Evolutionary conservation across 2,329 filamentous ascomycete genomes (phyloP).

Genomic region (Pleoardoris graminearum): DNA sequence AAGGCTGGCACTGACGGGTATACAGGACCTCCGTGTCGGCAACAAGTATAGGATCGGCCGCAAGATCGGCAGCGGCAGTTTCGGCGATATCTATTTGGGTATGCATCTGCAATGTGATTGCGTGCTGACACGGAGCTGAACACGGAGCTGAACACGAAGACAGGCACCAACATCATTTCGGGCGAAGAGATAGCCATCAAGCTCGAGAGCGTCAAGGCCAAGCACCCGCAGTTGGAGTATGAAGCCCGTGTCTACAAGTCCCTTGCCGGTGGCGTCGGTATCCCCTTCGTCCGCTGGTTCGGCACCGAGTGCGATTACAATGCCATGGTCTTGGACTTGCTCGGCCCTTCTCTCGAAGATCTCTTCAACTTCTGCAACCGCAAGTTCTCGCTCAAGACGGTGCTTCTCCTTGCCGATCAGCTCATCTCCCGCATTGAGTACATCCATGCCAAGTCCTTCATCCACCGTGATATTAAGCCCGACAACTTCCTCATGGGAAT

Average conservation of each 20-base stretch:
- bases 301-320: conserved; percentile 99
- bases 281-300: conserved; percentile 99
- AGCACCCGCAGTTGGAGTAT: conserved; percentile 98
- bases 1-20: conserved; percentile 30
- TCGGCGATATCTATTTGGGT: conserved; percentile 96
- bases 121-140: conserved; percentile 21
- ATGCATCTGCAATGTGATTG: conserved; percentile 31
- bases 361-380: conserved; percentile 99
- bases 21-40: conserved; percentile 93
- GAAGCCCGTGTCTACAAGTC: conserved; percentile 91
- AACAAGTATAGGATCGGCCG: conserved; percentile 99
- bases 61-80: conserved; percentile 97
- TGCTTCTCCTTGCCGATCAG: conserved; percentile 93
- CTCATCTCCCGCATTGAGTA: conserved; percentile 99
- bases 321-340: conserved; percentile 97
- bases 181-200: conserved; percentile 99
- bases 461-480: conserved; percentile 99
- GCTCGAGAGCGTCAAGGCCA: conserved; percentile 98
- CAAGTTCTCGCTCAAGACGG: conserved; percentile 98
- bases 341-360: conserved; percentile 94
- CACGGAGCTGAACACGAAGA: conserved; percentile 23
- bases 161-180: conserved; percentile 98
- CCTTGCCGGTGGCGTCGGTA: conserved; percentile 94
- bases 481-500: conserved; percentile 99
- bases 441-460: conserved; percentile 99